Evolutionary conservation across 1,284 basidiomycete genomes (phyloP), one percentile per base, ranked within the genome.

Genomic region (Pseudozyma sp.): DNA sequence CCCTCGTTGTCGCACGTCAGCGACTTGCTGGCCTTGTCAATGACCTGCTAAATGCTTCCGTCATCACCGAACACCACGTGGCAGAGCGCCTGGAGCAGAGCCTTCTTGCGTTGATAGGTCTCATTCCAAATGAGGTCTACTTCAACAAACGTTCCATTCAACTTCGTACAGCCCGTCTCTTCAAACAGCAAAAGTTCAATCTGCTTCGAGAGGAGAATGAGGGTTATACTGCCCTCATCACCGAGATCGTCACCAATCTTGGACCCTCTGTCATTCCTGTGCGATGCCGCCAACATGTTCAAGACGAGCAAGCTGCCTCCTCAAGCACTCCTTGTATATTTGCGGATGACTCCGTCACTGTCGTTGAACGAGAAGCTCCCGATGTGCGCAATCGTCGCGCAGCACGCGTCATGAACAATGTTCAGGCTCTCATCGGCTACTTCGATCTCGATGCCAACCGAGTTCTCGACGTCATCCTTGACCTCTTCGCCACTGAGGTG

Each of bases 141-240:
- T 81, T 84, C 63, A 67, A 72, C 45, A 70, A 70, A 31, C 81
- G 79, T 18, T 70, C 68, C 11, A 73, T 83, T 18, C 79, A 79
- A 50, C 70, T 85, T 59, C 81, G 82, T 49, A 85, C 83, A 16
- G 70, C 78, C 5, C 65, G 54, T 13, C 69, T 77, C 86, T 99
- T 96, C 89, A 97, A 96, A 85, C 97, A 99, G 86, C 95, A 95
- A 86, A 98, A 97, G 86, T 97, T 95, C 88, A 99, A 99, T 81
- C 89, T 99, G 38, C 89, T 98, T 11, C 92, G 97, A 44, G 97
- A 99, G 86, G 94, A 97, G 78, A 95, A 94, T 0, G 95, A 99
- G 87, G 97, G 97, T 6, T 99, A 95, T 86, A 93, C 93, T 80
- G 95, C 95, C 81, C 89, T 99, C 39, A 90, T 92, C 36, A 90